Evolutionary conservation across 805 yeast species (phyloP), one percentile per base, ranked within the genome.

Genomic region (Wickerhamomyces xylosicus): DNA sequence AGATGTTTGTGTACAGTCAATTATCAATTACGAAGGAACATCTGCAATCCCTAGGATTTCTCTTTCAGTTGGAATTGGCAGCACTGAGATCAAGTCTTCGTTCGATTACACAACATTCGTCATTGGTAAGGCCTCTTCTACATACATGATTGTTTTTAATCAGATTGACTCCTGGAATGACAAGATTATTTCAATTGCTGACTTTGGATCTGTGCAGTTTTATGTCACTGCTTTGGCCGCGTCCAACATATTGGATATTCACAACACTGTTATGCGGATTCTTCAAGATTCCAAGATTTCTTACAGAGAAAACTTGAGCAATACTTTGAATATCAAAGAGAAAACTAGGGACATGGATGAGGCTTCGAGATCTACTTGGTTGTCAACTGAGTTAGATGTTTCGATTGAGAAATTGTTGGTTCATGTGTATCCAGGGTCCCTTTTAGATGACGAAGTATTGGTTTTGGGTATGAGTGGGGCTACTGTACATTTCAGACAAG

Each of bases 101-200:
- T 77, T 90, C 49, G 97, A 92, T 54, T 86, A 77, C 55, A 96
- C 90, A 53, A 74, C 85, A 15, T 87, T 92, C 56, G 71, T 85
- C 27, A 71, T 90, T 35, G 73, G 77, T 3, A 66, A 68, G 14
- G 56, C 81, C 17, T 58, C 64, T 6, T 60, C 62, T 1, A 61
- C 76, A 19, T 61, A 68, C 11, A 58, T 81, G 14, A 75, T 74
- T 19, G 63, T 86, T 16, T 79, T 71, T 55, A 92, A 90, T 54
- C 85, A 81, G 49, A 73, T 76, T 47, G 79, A 71, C 35, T 42
- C 49, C 2, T 47, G 64, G 35, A 72, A 76, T 19, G 95, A 87
- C 53, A 72, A 75, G 37, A 58, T 89, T 11, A 70, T 65, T 41
- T 81, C 76, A 0, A 57, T 62, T 3, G 54, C 72, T 2, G 61